Base-by-base conservation (phyloP, 306 rosid species). In the Vachellia pachyceras region DNA sequence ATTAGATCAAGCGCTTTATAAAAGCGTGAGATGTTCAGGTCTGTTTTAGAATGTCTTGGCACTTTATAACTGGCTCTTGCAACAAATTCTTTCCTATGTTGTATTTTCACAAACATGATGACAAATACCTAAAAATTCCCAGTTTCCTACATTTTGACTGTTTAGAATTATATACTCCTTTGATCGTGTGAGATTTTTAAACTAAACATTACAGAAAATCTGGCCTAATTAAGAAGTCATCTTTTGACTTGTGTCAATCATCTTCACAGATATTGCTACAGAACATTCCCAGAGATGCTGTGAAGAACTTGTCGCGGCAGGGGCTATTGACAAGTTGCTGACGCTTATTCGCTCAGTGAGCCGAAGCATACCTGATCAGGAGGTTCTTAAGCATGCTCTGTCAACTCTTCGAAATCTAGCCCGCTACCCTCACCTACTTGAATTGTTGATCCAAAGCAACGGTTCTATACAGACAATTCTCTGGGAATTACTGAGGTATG, bases 361-460 rank as follows among this genome's bases (percentile, higher is more conserved):
- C 87, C 83, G 99, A 82, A 95, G 99, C 77, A 91, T 91, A 71
- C 99, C 99, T 10, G 97, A 95, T 81, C 97, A 95, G 81, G 97
- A 87, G 60, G 89, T 90, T 76, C 69, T 83, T 69, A 88, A 87
- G 88, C 95, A 95, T 81, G 91, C 93, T 13, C 85, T 95, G 63
- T 95, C 94, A 60, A 91, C 97, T 84, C 90, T 95, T 6, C 80
- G 94, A 81, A 95, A 95, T 78, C 92, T 95, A 7, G 89, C 94
- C n/a, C 93, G 93, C 84, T 86, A 93, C 73, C 91, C 97, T 13
- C 89, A 88, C 83, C 84, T 95, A 69, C 88, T 90, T 47, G 90
- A 91, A 85, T 87, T 78, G 58, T 75, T 95, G 74, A 85, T 88
- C 80, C 91, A 89, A 54, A 79, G 75, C 35, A 81, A 40, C 20